Percentiles rank a stretch among this genome's conserved stretches.
Evolutionary conservation across 2,329 filamentous ascomycete genomes (phyloP).

Genomic region (Xylaria sp.): DNA sequence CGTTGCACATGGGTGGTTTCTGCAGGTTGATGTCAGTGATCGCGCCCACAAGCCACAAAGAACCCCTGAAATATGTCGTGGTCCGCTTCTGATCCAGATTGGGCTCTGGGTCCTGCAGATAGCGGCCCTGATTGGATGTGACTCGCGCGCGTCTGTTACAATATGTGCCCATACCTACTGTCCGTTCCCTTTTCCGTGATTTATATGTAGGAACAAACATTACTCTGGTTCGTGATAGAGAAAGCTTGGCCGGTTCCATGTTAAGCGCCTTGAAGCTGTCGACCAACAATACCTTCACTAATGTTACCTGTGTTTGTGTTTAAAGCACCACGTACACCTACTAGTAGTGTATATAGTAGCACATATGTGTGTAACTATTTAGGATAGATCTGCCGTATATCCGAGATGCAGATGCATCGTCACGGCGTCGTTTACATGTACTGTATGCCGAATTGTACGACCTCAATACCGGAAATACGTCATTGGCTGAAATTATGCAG

Average conservation of each 20-base stretch:
- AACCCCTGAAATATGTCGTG: slow-evolving; percentile 23
- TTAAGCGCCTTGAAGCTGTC: not conserved
- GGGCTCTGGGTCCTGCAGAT: not conserved
- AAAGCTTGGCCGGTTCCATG: not conserved
- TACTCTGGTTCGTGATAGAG: not conserved
- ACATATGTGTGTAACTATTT: too few species aligned
- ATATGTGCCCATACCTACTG: not conserved
- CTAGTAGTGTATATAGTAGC: too few species aligned
- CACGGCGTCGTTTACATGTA: too few species aligned
- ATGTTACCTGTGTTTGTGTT: too few species aligned
- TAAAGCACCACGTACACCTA: too few species aligned
- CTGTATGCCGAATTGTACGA: too few species aligned
- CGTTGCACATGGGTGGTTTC: slow-evolving; percentile 1
- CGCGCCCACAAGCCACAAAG: slow-evolving; percentile 11
- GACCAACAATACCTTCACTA: too few species aligned
- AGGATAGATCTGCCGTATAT: not conserved
- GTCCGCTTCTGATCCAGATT: slow-evolving; percentile 31
- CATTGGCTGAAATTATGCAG: too few species aligned
- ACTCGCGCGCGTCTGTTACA: slow-evolving; percentile 33
- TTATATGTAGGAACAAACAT: not conserved
- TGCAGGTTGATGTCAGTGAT: slow-evolving; percentile 37
- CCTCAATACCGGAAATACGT: too few species aligned
- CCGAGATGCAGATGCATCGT: too few species aligned
- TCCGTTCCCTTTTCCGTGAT: not conserved
- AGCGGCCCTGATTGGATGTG: slow-evolving; percentile 26